Evolutionary conservation across 1,284 basidiomycete species (phyloP), one percentile per base, ranked within the genome.

Genomic region (Apiotrichum brassicae): DNA sequence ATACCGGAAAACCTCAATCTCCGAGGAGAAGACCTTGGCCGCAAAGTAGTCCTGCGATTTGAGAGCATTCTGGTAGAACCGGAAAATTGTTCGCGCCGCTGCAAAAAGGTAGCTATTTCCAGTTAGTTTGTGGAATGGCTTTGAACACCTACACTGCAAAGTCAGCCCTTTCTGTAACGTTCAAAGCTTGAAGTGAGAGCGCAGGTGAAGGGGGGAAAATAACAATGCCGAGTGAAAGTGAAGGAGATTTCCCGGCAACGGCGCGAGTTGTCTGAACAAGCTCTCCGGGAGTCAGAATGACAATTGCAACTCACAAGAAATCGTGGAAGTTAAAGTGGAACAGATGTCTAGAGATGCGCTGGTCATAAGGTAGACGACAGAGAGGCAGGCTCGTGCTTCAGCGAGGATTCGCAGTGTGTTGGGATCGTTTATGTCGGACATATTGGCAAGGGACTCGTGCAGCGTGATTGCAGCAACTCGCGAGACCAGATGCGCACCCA

Each of bases 1-100:
- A 14, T 34, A 66, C 63, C 61, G 56, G 50, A 70, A 65, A 6
- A 68, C 59, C 13, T 64, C 59, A 16, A 71, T 63, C 53, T 71
- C 69, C 3, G 49, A 44, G 9, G 59, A 47, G 6, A 64, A 49
- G 11, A 53, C 50, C 20, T 53, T 52, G 2, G 58, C 62, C 1
- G 56, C 38, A 23, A 36, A 28, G 4, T 42, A 32, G 34, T 67
- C 63, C 1, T 53, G 48, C 3, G 50, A 52, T 19, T 60, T 57
- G 0, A 70, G 49, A 1, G 64, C 61, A 0, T 54, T 46, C 38
- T 63, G 59, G 41, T 61, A 65, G 51, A 68, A 68, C n/a, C 61
- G 41, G 3, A 65, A 32, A 26, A 71, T 43, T 2, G 63, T 61
- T 14, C 62, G 40, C 13, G 59, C 60, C 6, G 66, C 65, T 0